Base-by-base conservation (phyloP, 169 alveolate genomes). In the Eimeria sp. region DNA sequence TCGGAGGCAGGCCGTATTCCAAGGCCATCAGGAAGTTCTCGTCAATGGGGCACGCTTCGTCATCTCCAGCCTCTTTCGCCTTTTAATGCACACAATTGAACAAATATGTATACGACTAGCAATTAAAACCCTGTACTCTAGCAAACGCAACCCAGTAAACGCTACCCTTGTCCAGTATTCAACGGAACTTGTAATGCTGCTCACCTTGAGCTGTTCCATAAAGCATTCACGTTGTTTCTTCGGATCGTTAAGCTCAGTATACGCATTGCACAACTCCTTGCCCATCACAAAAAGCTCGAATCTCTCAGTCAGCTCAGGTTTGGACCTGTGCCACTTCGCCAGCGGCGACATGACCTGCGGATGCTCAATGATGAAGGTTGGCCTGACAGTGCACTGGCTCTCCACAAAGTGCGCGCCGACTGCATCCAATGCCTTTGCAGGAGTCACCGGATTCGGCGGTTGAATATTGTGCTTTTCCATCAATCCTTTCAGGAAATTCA, bases 191-290 rank as follows among this genome's bases (percentile, higher is more conserved):
- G 46, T 20, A 54, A 13, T 49, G 52, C 54, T 80, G 77, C 60
- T 60, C 77, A 98, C 99, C 97, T 98, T 97, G 9, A 98, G 98
- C 97, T 99, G 99, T 60, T 98, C 98, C 89, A 95, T 97, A 96
- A 99, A 99, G 95, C 99, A 98, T 91, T 98, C 99, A 90, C 99
- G 97, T 97, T 99, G 99, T 78, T 97, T 98, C 96, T 98, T 96
- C n/a, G 99, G 99, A 96, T 99, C 99, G 96, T 99, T 99, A 96
- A 99, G 98, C 98, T 99, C 99, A 27, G 99, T 99, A 97, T 99
- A 99, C 33, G 99, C 99, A 96, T 99, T 99, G 97, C 99, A 98
- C 25, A 99, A 96, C 96, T 99, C 99, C 97, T 99, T 99, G 49
- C 99, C 99, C 96, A 99, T 98, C 60, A 99, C 97, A 98, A 99